These are phyloP conservation scores for Xylaria venustula DNA, from an alignment of 495 filamentous ascomycete genomes.

Conservation along the genomic window DNA sequence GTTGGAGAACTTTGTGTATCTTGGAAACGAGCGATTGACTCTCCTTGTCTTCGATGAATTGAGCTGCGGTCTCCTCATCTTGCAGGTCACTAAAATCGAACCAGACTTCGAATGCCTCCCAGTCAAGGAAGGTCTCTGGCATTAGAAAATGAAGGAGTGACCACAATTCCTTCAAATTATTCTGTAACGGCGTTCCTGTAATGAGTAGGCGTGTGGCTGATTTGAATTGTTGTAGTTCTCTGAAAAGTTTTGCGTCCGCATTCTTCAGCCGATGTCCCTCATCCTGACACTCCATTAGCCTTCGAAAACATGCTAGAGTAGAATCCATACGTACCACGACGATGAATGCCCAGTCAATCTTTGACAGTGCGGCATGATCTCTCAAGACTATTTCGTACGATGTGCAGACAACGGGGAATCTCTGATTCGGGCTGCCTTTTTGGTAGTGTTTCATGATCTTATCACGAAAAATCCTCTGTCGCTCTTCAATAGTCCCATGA, in stretches of 20 bases:
- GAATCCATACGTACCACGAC: constrained; percentile 67
- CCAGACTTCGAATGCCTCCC: constrained; percentile 88
- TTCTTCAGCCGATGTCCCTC: constrained; percentile 98
- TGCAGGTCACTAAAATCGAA: constrained; percentile 92
- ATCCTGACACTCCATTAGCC: constrained; percentile 50
- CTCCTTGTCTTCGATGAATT: constrained; percentile 72
- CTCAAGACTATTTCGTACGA: constrained; percentile 95
- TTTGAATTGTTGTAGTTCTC: constrained; percentile 79
- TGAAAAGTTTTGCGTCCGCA: constrained; percentile 87
- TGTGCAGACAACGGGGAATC: constrained; percentile 90
- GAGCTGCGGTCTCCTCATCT: constrained; percentile 66
- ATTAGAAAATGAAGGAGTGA: constrained; percentile 91
- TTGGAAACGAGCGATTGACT: constrained; percentile 83
- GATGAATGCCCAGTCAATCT: constrained; percentile 93
- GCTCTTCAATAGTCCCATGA: constrained; percentile 75
- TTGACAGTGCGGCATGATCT: constrained; percentile 73
- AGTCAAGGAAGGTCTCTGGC: constrained; percentile 85
- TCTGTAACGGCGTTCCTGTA: constrained; percentile 92
- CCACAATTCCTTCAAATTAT: constrained; percentile 94
- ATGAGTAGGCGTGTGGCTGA: constrained; percentile 90
- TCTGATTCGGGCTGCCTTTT: constrained; percentile 45
- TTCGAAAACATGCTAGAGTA: background rate
- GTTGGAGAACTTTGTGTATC: constrained; percentile 89
- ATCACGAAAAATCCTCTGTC: constrained; percentile 66
- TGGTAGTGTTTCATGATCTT: constrained; percentile 58